Base-by-base conservation (phyloP, 257 asterid genomes). In the Scutellaria barbata region DNA sequence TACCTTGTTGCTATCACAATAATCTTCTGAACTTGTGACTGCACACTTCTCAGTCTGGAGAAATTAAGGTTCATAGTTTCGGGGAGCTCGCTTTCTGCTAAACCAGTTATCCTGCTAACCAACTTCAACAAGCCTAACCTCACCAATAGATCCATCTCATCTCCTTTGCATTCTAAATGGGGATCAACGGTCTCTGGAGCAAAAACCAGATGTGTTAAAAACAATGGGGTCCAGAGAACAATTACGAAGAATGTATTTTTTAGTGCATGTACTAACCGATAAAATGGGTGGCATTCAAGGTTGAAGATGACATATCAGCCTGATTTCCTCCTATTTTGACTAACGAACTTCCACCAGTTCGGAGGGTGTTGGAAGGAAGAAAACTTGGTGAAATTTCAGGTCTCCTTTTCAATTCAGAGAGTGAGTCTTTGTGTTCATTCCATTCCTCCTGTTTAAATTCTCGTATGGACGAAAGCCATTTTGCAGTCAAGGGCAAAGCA, bases 11-110 rank as follows among this genome's bases (percentile, higher is more conserved):
- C 93, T n/a, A 87, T 82, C 60, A 95, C 98, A 10, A 90, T 81
- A 62, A 89, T 88, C 85, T 92, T 95, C 86, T 95, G 99, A 71
- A 89, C 73, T 79, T 78, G 88, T 33, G 98, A 89, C 68, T 95
- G 99, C 68, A 88, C 81, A 7, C 76, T 72, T 84, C 98, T 85
- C 68, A 92, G 74, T 75, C 97, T 77, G 20, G 71, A 75, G 69
- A 92, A 81, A 74, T 95, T 89, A n/a, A 95, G 95, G 77, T 73
- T 85, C 91, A 92, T 80, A 60, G 99, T 95, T 79, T 95, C 99
- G 0, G 99, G 99, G 69, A 92, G 84, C 75, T 74, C 82, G 37
- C 79, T 92, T 84, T 86, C 89, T 7, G 86, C 82, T 75, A 95
- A 66, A 71, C 99, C 99, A 54, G 88, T 62, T 51, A 88, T 82